phyloP scores from a whole-genome alignment of 192 early-diverging fungal genomes.

The Podila epicladia region DNA sequence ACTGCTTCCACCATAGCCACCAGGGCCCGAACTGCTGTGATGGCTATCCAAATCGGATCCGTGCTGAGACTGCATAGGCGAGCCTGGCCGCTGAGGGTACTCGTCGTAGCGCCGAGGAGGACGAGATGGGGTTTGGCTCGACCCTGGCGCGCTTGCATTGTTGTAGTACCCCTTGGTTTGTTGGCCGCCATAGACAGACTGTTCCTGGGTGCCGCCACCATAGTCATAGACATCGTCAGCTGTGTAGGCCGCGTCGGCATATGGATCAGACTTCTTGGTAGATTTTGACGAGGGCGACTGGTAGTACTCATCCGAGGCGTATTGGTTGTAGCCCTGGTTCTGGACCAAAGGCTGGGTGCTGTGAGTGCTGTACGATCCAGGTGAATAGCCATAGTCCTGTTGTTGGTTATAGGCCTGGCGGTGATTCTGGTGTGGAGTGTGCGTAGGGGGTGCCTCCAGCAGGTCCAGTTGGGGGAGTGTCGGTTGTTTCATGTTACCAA shows the following conservation, averaged over 20 bases:
- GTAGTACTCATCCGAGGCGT: slow-evolving; percentile 15
- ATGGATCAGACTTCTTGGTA: neutral
- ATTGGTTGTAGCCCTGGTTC: slow-evolving; percentile 10
- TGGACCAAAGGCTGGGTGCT: slow-evolving; percentile 1
- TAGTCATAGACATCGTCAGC: neutral
- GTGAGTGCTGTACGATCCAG: neutral
- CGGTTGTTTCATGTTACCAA: slow-evolving; percentile 29
- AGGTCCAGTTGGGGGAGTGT: slow-evolving; percentile 45
- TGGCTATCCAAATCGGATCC: slow-evolving; percentile 35
- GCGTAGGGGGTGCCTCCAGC: neutral
- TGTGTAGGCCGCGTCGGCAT: neutral
- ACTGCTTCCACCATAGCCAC: neutral
- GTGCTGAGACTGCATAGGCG: slow-evolving; percentile 29
- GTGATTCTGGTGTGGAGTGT: slow-evolving; percentile 3
- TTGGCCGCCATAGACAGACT: slow-evolving; percentile 5
- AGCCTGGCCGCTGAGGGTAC: slow-evolving; percentile 16
- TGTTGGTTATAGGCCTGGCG: slow-evolving; percentile 2
- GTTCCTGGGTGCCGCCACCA: neutral
- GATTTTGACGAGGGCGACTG: neutral
- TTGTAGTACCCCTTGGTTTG: neutral
- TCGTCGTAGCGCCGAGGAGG: slow-evolving; percentile 14
- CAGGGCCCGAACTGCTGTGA: slow-evolving; percentile 13
- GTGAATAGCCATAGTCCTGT: slow-evolving; percentile 8
- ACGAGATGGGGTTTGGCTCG: slow-evolving; percentile 9
- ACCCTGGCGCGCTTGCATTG: slow-evolving; percentile 7